Base-by-base conservation (phyloP, 768 basidiomycete species). In the Mycena vitilis region DNA sequence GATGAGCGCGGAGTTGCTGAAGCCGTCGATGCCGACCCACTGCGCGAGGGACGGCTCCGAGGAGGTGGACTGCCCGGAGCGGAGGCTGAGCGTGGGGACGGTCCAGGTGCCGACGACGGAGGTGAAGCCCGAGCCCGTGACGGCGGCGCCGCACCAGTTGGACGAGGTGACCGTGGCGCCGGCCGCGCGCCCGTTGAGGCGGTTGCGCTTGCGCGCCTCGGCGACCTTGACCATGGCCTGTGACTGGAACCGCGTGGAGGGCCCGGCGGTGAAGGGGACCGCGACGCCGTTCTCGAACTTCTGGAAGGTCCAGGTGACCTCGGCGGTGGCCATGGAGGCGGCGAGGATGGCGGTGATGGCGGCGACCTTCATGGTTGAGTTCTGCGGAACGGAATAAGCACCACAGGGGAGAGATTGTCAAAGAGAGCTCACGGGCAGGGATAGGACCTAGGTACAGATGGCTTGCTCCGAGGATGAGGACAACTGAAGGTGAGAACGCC, bases 61-160 rank as follows among this genome's bases (percentile, higher is more conserved):
- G 59, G 18, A 12, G 59, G 59, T 18, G 48, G 59, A 60, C 59
- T 60, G 59, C 47, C 59, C 59, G 36, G 66, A 62, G 40, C 66
- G 66, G 30, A 56, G 66, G 53, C 52, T 61, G 55, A 67, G 25
- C 22, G 59, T 51, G 25, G 66, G 66, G 52, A 67, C 60, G 60
- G 60, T 62, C 66, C 66, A 67, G 52, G 60, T 67, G 53, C 66
- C 66, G 34, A 62, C 60, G 66, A 67, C 60, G 40, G 66, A 67
- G n/a, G 60, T 25, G 52, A 67, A 67, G 53, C 59, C 60, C 34
- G 60, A 16, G 53, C 66, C 66, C 23, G 66, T 67, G 60, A 67
- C 20, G 60, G 66, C 59, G 38, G 66, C 66, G 38, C 66, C 66
- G 66, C 66, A 67, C 66, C 66, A 67, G 66, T 67, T 67, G 45